Percentiles rank a stretch among this genome's conserved stretches.
Evolutionary conservation across 495 filamentous ascomycete species (phyloP).

Genomic region (Aspergillus asperescens): DNA sequence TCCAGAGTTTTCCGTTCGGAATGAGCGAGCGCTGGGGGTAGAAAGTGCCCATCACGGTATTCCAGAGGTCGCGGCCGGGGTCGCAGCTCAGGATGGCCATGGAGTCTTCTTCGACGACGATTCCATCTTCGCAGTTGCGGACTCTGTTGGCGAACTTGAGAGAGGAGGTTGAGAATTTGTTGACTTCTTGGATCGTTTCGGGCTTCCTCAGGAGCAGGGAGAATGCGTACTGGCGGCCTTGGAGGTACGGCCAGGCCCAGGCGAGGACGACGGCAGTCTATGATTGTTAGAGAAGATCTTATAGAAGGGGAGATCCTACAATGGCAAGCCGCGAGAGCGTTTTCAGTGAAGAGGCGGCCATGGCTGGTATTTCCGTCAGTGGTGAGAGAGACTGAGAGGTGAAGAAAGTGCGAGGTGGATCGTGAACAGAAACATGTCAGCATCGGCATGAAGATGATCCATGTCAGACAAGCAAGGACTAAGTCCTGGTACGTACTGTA

Average conservation of each 20-base stretch:
- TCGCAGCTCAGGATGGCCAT: constrained; percentile 41
- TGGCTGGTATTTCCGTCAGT: not conserved
- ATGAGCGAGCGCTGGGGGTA: constrained; percentile 9
- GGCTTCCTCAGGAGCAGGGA: constrained; percentile 13
- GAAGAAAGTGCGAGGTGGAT: not conserved
- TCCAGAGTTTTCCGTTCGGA: constrained; percentile 30
- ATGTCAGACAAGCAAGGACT: too few species aligned
- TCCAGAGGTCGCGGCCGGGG: constrained; percentile 40
- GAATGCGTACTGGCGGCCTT: not conserved
- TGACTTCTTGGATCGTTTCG: constrained; percentile 19
- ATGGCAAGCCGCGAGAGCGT: not conserved
- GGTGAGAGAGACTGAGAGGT: not conserved
- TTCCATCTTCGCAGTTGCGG: constrained; percentile 44
- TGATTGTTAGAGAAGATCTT: not conserved
- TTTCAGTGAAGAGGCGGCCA: not conserved
- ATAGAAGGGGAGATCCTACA: not conserved
- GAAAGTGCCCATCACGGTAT: constrained; percentile 46
- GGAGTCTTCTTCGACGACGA: constrained; percentile 31
- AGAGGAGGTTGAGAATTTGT: constrained; percentile 23
- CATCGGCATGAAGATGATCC: too few species aligned
- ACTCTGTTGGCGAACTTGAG: constrained; percentile 34
- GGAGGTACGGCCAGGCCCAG: not conserved
- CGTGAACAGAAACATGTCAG: too few species aligned
- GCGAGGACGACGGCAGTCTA: not conserved
- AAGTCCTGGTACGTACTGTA: too few species aligned